These are phyloP conservation scores for Williopsis jadinii DNA, from an alignment of 1,139 yeast genomes.

Conservation along the genomic window DNA sequence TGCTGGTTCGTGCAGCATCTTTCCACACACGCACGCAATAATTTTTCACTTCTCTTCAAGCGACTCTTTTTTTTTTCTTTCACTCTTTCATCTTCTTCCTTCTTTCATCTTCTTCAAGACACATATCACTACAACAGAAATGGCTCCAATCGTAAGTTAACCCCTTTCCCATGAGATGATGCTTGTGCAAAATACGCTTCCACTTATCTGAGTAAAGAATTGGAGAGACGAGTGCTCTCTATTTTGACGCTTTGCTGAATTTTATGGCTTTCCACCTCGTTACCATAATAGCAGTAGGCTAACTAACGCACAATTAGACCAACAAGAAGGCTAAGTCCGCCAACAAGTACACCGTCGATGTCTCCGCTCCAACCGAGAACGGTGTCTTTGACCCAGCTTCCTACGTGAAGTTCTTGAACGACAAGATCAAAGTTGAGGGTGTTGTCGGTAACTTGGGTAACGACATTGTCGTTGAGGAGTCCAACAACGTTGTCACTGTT, in stretches of 20 bases:
- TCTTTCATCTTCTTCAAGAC: not conserved
- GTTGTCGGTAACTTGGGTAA: slow-evolving; percentile 96
- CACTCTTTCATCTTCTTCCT: not conserved
- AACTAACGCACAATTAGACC: slow-evolving; percentile 41
- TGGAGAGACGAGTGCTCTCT: no score
- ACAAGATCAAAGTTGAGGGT: slow-evolving; percentile 98
- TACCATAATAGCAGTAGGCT: slow-evolving; percentile 52
- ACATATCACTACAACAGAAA: slow-evolving; percentile 27
- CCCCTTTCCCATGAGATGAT: slow-evolving; percentile 3
- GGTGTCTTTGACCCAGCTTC: slow-evolving; percentile 98
- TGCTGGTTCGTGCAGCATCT: no score
- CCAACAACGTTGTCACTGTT: slow-evolving; percentile 76
- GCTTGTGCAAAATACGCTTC: slow-evolving; percentile 1
- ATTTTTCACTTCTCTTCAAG: no score
- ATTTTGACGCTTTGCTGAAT: slow-evolving; percentile 43
- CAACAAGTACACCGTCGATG: slow-evolving; percentile 94
- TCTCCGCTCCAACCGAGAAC: slow-evolving; percentile 94
- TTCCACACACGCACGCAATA: no score
- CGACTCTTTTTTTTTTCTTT: not conserved
- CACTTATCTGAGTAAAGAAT: no score
- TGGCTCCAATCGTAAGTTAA: slow-evolving; percentile 88
- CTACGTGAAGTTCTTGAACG: slow-evolving; percentile 95
- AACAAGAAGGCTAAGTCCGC: slow-evolving; percentile 73
- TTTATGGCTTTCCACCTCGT: slow-evolving; percentile 18
- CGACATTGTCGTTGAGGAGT: slow-evolving; percentile 82